Conservation (phyloP, 192 early-diverging fungal genomes). For the Backusella luteola region DNA sequence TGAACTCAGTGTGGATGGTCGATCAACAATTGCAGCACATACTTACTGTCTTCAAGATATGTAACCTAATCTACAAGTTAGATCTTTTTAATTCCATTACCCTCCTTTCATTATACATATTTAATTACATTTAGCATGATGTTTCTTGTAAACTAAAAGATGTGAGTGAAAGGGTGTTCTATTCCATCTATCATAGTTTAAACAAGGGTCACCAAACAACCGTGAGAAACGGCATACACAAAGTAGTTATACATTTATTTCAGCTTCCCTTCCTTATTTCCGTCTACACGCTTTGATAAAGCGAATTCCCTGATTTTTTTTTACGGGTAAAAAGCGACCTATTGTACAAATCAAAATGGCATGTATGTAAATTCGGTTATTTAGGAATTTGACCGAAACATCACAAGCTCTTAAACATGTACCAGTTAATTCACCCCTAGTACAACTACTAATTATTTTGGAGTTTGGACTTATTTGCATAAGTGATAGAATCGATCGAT, state of each 20-base stretch:
- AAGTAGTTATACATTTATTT: background rate
- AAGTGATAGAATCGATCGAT: background rate
- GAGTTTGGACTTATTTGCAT: background rate
- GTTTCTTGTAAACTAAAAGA: background rate
- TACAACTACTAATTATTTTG: background rate
- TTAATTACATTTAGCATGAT: background rate
- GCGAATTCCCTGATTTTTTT: background rate
- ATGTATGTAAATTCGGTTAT: background rate
- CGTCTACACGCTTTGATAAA: background rate
- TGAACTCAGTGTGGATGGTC: background rate
- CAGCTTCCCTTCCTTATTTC: background rate
- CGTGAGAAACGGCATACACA: background rate
- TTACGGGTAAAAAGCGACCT: background rate
- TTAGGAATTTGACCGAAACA: background rate
- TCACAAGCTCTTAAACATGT: background rate
- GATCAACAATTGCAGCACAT: background rate
- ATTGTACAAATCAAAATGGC: background rate
- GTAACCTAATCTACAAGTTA: background rate
- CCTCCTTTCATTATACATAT: background rate
- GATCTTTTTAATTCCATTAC: background rate
- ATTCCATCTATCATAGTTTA: background rate
- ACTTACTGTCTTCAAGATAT: background rate
- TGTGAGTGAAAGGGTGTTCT: background rate
- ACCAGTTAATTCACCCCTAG: background rate
- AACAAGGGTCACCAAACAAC: background rate